Evolutionary conservation across 1,284 basidiomycete genomes (phyloP).

Genomic region (Xerocomus nothofagi): DNA sequence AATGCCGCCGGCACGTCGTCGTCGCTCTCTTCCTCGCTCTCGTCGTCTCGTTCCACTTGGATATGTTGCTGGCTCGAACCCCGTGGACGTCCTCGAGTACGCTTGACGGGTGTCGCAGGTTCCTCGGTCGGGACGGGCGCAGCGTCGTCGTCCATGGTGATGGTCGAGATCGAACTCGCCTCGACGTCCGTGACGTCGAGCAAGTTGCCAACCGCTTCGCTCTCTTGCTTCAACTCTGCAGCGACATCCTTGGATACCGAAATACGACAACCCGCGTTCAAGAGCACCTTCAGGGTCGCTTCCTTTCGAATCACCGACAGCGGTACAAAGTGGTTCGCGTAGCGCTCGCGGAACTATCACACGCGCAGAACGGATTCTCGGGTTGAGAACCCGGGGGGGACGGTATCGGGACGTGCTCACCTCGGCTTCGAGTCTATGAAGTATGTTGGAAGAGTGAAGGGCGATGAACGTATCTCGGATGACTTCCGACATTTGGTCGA

Average conservation of each 20-base stretch:
- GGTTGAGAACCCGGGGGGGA: not conserved
- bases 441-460: conserved; percentile 86
- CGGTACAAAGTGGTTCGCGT: conserved; percentile 75
- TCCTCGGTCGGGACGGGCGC: not conserved
- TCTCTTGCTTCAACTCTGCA: conserved; percentile 34
- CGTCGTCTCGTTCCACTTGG: conserved; percentile 11
- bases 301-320: conserved; percentile 48
- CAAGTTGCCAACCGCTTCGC: conserved; percentile 27
- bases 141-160: conserved; percentile 11
- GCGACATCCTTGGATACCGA: conserved; percentile 43
- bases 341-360: conserved; percentile 73
- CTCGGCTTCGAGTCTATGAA: conserved; percentile 61
- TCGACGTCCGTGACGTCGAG: conserved; percentile 29
- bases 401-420: conserved; percentile 36
- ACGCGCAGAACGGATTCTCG: not conserved
- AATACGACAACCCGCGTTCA: conserved; percentile 44
- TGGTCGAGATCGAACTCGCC: conserved; percentile 26
- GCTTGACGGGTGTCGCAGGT: conserved; percentile 22
- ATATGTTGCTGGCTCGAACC: conserved; percentile 16
- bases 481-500: conserved; percentile 87
- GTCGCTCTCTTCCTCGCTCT: conserved; percentile 6
- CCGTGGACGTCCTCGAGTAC: conserved; percentile 18
- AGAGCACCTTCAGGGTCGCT: conserved; percentile 40
- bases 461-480: conserved; percentile 95
- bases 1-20: conserved; percentile 35